phyloP scores from a whole-genome alignment of 768 basidiomycete genomes.

The Hygrocybe punicea region DNA sequence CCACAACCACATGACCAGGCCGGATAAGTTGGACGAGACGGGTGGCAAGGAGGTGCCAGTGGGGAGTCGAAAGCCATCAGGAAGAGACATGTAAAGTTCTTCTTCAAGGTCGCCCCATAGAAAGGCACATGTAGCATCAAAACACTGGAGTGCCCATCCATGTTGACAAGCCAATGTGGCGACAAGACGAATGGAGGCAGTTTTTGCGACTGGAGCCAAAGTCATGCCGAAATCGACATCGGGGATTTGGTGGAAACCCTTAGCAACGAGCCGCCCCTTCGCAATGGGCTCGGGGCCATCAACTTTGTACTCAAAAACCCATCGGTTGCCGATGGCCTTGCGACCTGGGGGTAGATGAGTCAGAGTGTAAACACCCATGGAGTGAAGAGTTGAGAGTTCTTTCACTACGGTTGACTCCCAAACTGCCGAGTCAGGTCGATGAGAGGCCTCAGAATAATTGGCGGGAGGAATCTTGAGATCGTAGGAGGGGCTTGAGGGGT shows the following conservation, averaged over 20 bases:
- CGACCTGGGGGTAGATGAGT: constrained; percentile 22
- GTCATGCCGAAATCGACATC: constrained; percentile 35
- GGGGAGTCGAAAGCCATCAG: constrained; percentile 1
- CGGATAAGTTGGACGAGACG: background rate
- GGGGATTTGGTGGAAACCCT: constrained; percentile 25
- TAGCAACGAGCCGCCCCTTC: constrained; percentile 28
- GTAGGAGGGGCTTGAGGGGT: background rate
- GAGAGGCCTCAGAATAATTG: constrained; percentile 16
- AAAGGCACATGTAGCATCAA: constrained; percentile 18
- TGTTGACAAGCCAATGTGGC: constrained; percentile 17
- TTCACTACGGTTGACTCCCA: constrained; percentile 25
- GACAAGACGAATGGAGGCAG: constrained; percentile 19
- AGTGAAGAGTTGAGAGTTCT: constrained; percentile 17
- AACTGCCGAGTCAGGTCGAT: constrained; percentile 11
- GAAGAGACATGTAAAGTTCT: constrained; percentile 16
- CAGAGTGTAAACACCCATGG: constrained; percentile 27
- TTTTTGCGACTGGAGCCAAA: constrained; percentile 29
- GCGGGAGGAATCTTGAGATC: constrained; percentile 18
- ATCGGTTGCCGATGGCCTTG: constrained; percentile 28
- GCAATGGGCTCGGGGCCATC: constrained; percentile 31
- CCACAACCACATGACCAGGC: constrained; percentile 12
- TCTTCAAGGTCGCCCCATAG: constrained; percentile 14
- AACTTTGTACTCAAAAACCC: constrained; percentile 40
- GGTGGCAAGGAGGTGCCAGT: background rate
- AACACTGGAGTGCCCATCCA: constrained; percentile 22